Percentiles rank a stretch among this genome's conserved stretches.
Conservation (phyloP, 2,329 filamentous ascomycete genomes). For the Sporothrix sp. region DNA sequence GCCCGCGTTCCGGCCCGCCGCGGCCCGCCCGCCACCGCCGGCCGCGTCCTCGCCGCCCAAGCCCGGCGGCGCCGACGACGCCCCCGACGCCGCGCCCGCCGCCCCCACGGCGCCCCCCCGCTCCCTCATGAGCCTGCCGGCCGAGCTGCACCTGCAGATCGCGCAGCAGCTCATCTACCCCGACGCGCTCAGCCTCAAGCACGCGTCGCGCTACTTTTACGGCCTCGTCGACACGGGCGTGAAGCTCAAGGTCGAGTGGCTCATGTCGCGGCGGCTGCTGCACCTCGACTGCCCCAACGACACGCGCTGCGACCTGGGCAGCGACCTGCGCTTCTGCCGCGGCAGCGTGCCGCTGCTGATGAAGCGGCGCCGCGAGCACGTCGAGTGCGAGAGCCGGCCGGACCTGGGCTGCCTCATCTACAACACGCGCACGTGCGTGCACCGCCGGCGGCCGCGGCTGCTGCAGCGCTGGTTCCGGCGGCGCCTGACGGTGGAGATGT, state of each 20-base stretch:
- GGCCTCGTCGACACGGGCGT: slow-evolving; percentile 55
- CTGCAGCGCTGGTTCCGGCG: slow-evolving; percentile 36
- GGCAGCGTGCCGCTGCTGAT: slow-evolving; percentile 51
- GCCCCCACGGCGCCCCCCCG: background rate
- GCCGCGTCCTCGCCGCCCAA: background rate
- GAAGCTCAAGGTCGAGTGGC: slow-evolving; percentile 57
- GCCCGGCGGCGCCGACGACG: background rate
- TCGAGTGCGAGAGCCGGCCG: slow-evolving; percentile 50
- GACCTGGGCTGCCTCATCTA: slow-evolving; percentile 47
- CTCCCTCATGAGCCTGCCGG: slow-evolving; percentile 44
- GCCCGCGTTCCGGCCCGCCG: background rate
- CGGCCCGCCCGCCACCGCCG: no score
- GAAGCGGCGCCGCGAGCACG: slow-evolving; percentile 48
- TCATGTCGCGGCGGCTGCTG: slow-evolving; percentile 51
- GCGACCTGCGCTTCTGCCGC: slow-evolving; percentile 50
- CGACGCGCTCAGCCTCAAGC: slow-evolving; percentile 61
- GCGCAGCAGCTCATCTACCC: slow-evolving; percentile 54
- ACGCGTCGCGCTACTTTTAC: slow-evolving; percentile 55
- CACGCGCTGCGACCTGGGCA: slow-evolving; percentile 46
- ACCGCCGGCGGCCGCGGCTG: slow-evolving; percentile 36
- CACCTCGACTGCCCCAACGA: slow-evolving; percentile 58
- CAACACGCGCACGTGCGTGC: slow-evolving; percentile 38
- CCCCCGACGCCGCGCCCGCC: background rate
- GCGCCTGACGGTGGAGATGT: slow-evolving; percentile 37
- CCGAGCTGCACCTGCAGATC: slow-evolving; percentile 59